Evolutionary conservation across 148 eudicot genomes (phyloP).

Genomic region (Pharnaceum exiguum): DNA sequence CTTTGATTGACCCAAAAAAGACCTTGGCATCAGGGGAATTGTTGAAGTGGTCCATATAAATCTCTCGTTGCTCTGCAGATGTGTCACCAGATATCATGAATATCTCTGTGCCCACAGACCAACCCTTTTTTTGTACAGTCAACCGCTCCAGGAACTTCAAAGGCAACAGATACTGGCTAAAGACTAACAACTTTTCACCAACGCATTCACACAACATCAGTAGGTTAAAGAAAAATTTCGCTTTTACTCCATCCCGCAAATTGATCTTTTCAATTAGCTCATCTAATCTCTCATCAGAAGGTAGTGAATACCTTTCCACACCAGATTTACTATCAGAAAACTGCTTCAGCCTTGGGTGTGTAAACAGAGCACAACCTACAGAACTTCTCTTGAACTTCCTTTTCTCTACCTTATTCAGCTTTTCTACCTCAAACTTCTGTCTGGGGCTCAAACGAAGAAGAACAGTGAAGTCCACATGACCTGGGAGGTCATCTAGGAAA

Average conservation of each 20-base stretch:
- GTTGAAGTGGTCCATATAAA: constrained; percentile 68
- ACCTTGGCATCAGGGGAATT: constrained; percentile 57
- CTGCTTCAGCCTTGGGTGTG: constrained; percentile 62
- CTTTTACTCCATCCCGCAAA: constrained; percentile 61
- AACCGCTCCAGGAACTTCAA: constrained; percentile 61
- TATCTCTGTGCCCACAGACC: constrained; percentile 49
- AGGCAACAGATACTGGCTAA: constrained; percentile 69
- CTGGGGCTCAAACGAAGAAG: constrained; percentile 47
- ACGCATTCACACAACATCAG: constrained; percentile 55
- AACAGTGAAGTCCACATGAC: constrained; percentile 66
- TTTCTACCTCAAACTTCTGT: constrained; percentile 47
- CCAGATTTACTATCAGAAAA: constrained; percentile 26
- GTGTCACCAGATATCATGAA: constrained; percentile 68
- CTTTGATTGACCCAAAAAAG: constrained; percentile 85
- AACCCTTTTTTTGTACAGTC: constrained; percentile 46
- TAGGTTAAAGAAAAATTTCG: constrained; percentile 61
- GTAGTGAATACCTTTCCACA: neutral
- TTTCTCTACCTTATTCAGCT: constrained; percentile 34
- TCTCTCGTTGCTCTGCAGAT: constrained; percentile 50
- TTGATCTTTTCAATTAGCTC: constrained; percentile 39
- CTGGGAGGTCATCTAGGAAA: constrained; percentile 77
- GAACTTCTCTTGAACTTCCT: constrained; percentile 51
- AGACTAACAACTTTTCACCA: constrained; percentile 69
- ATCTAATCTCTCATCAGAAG: constrained; percentile 43
- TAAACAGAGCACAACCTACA: constrained; percentile 56